Evolutionary conservation across 1,284 basidiomycete genomes (phyloP), one percentile per base, ranked within the genome.

Genomic region (Leccinum fallax): DNA sequence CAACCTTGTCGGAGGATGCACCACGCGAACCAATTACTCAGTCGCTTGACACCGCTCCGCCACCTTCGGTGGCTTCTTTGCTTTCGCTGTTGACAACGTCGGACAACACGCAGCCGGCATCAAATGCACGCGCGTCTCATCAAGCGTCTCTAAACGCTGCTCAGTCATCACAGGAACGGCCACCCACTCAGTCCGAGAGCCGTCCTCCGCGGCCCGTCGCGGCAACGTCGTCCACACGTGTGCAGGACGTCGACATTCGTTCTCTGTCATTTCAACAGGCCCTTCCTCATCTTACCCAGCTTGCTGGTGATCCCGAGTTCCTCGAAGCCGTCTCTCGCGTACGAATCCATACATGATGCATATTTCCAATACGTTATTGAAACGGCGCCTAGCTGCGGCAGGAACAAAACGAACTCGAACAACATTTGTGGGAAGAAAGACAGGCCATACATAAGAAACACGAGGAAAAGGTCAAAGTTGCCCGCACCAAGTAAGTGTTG

Each of bases 331-430:
- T 90, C 61, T 75, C 76, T 57, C 79, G 81, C 76, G 90, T 87
- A 73, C 58, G 78, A 48, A 66, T 26, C 46, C 57, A 63, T 58
- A 32, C 49, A 59, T 51, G 21, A 13, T 34, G 6, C 46, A 32
- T 53, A 32, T 43, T 61, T 51, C 51, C 24, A 61, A 51, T 43
- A 28, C 19, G 32, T 56, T 32, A 63, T 55, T 67, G 32, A 63
- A 53, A 7, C 8, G 34, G 28, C 51, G 57, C 62, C 28, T 63
- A 74, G 80, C 74, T 93, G 71, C 88, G 84, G 72, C 74, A 82
- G 61, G 87, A 89, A 58, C 90, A 93, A 75, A 80, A 85, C 60
- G 77, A 80, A 16, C 76, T 92, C 34, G 90, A 93, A 72, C 81
- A 78, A 61, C 80, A 80, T 63, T 72, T 92, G 28, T 90, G 83